These are phyloP conservation scores for Pseudocercospora eumusae DNA, from an alignment of 2,329 filamentous ascomycete species.

Conservation along the genomic window DNA sequence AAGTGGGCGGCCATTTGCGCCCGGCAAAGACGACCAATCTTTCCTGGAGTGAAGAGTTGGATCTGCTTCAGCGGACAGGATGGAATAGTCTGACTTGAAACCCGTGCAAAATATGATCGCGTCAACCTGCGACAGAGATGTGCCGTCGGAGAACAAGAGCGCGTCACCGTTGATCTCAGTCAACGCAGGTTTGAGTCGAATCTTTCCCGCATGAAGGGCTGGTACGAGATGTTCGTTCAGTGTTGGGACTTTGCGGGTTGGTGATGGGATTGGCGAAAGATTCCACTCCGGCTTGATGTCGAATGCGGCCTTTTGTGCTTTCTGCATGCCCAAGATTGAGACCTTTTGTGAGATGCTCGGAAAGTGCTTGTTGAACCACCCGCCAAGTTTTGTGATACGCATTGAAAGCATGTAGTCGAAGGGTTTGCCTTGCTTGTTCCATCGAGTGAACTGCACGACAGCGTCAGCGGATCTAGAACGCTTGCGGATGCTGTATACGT, in stretches of 20 bases:
- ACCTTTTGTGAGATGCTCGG: constrained; percentile 6
- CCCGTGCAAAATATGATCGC: constrained; percentile 21
- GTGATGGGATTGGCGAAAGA: not conserved
- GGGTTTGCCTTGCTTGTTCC: constrained; percentile 14
- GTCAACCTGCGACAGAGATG: constrained; percentile 5
- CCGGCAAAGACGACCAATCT: constrained; percentile 13
- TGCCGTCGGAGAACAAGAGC: constrained; percentile 12
- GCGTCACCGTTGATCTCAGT: constrained; percentile 5
- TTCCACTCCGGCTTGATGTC: constrained; percentile 16
- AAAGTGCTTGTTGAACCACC: constrained; percentile 10
- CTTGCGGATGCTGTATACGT: not conserved
- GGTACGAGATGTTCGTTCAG: constrained; percentile 15
- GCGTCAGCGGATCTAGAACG: not conserved
- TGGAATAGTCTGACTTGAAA: constrained; percentile 11
- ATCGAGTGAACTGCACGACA: constrained; percentile 5
- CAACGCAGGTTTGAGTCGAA: constrained; percentile 12
- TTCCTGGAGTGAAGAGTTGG: constrained; percentile 11
- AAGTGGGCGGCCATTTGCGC: constrained; percentile 13
- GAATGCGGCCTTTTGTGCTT: constrained; percentile 10
- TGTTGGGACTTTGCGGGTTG: constrained; percentile 4
- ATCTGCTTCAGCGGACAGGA: constrained; percentile 3
- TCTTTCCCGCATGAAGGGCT: constrained; percentile 9
- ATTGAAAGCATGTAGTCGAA: constrained; percentile 12
- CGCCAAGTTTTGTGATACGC: constrained; percentile 11
- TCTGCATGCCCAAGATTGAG: constrained; percentile 7